Evolutionary conservation across 257 asterid species (phyloP), one percentile per base, ranked within the genome.

Genomic region (Penstemon eatonii): DNA sequence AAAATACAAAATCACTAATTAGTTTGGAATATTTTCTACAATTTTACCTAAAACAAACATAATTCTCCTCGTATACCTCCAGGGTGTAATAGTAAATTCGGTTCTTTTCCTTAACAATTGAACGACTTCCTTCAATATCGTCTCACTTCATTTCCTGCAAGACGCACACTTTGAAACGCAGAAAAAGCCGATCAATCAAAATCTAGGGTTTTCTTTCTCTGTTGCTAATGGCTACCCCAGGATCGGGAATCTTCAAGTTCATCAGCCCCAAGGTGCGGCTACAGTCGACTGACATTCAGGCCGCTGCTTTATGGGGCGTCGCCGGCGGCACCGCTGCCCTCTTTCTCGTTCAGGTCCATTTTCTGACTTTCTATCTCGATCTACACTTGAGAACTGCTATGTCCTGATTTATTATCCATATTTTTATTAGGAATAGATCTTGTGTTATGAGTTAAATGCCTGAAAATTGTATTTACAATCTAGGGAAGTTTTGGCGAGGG

Each of bases 301-400:
- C 97, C 41, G 89, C 84, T 76, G 88, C 80, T 58, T 67, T 70
- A 40, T 91, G 97, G 97, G 96, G 96, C 59, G 85, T 85, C 72
- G 84, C 95, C 68, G 94, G 92, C 72, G 80, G 80, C 56, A 68
- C 94, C 59, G 40, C 80, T 43, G 97, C 91, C 64, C 57, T 91
- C 72, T 89, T 77, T 49, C 61, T 71, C 15, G 75, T 83, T 61
- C 83, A 63, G 81, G 71, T 68, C 37, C 38, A 1, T 5, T 8
- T 46, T 61, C 8, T 25, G 2, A 25, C 33, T 25, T 25, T 25
- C 33, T 25, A 25, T 25, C 33, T 25, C 33, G 33, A 25, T 25
- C 33, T 25, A 25, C 33, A 25, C 33, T 25, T 25, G 33, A 0
- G 33, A 25, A 25, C 33, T 25, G 2, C 33, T 25, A 25, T 25